Evolutionary conservation across 225 moss, liverwort and hornwort species (phyloP).

Genomic region (Takakia lepidozioides): DNA sequence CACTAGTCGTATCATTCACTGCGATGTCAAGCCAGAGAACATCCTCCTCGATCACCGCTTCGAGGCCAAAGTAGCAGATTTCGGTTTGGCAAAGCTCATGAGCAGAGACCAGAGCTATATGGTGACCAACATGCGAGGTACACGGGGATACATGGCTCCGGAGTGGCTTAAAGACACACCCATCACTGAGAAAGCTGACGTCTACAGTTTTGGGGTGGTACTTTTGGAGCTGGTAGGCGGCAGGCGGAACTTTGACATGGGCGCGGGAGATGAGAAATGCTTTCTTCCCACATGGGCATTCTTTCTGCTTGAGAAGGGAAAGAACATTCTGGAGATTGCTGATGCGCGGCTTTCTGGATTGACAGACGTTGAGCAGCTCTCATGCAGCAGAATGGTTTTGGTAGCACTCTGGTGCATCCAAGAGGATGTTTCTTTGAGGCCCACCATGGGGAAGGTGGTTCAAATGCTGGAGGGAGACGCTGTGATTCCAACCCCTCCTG

Average conservation of each 20-base stretch:
- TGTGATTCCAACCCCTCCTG: too few species aligned
- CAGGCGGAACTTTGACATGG: slow-evolving; percentile 26
- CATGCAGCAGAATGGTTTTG: too few species aligned
- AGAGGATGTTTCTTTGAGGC: too few species aligned
- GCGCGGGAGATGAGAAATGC: slow-evolving; percentile 12
- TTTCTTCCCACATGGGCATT: slow-evolving; percentile 28
- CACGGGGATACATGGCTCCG: slow-evolving; percentile 62
- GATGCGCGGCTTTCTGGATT: too few species aligned
- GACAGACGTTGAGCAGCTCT: too few species aligned
- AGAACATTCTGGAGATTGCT: too few species aligned
- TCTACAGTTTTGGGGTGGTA: slow-evolving; percentile 69
- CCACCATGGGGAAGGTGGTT: too few species aligned
- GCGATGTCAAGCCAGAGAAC: slow-evolving; percentile 61
- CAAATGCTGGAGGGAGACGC: too few species aligned
- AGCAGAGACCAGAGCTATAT: slow-evolving; percentile 42
- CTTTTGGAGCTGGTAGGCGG: slow-evolving; percentile 48
- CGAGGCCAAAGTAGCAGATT: slow-evolving; percentile 54
- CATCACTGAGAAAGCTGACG: slow-evolving; percentile 53
- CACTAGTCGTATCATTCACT: slow-evolving; percentile 48
- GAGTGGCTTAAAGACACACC: slow-evolving; percentile 53
- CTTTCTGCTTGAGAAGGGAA: too few species aligned
- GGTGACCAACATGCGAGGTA: slow-evolving; percentile 50
- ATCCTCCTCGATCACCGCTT: slow-evolving; percentile 40
- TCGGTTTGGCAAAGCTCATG: slow-evolving; percentile 56
- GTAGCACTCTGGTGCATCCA: too few species aligned